Conservation (phyloP, 2,329 filamentous ascomycete genomes). For the Fusarium sp. region DNA sequence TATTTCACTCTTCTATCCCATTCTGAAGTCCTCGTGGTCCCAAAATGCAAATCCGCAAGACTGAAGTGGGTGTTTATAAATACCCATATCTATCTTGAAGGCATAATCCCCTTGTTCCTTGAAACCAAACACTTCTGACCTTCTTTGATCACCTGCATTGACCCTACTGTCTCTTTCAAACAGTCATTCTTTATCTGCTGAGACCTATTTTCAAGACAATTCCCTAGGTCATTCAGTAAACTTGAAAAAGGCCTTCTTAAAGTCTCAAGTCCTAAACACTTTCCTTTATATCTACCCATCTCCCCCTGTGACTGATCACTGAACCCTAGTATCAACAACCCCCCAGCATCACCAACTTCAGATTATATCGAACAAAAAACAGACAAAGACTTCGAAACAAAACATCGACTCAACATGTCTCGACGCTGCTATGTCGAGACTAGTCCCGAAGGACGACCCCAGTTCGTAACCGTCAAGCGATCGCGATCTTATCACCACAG, state of each 20-base stretch:
- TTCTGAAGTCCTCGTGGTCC: slow-evolving; percentile 27
- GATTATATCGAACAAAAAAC: not conserved
- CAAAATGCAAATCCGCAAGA: slow-evolving; percentile 24
- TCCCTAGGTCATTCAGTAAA: slow-evolving; percentile 42
- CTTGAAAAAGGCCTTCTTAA: slow-evolving; percentile 3
- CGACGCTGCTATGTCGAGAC: slow-evolving; percentile 58
- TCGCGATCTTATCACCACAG: slow-evolving; percentile 56
- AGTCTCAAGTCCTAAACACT: slow-evolving; percentile 22
- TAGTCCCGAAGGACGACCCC: slow-evolving; percentile 52
- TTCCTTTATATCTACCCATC: slow-evolving; percentile 24
- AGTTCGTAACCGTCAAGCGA: slow-evolving; percentile 59
- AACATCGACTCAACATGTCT: slow-evolving; percentile 51
- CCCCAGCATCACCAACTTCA: slow-evolving; percentile 4
- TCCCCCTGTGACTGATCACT: slow-evolving; percentile 15
- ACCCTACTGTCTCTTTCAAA: slow-evolving; percentile 40
- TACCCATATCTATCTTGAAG: not conserved
- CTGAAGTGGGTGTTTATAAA: slow-evolving; percentile 26
- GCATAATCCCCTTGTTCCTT: slow-evolving; percentile 26
- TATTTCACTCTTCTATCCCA: slow-evolving; percentile 4
- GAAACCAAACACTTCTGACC: slow-evolving; percentile 32
- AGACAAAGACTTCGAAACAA: slow-evolving; percentile 6
- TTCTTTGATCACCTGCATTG: slow-evolving; percentile 52
- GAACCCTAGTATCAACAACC: not conserved
- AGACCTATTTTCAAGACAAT: slow-evolving; percentile 43
- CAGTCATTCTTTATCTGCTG: slow-evolving; percentile 43